Evolutionary conservation across 305 asterid species (phyloP).

Genomic region (Fraxinus xanthoxyloides): DNA sequence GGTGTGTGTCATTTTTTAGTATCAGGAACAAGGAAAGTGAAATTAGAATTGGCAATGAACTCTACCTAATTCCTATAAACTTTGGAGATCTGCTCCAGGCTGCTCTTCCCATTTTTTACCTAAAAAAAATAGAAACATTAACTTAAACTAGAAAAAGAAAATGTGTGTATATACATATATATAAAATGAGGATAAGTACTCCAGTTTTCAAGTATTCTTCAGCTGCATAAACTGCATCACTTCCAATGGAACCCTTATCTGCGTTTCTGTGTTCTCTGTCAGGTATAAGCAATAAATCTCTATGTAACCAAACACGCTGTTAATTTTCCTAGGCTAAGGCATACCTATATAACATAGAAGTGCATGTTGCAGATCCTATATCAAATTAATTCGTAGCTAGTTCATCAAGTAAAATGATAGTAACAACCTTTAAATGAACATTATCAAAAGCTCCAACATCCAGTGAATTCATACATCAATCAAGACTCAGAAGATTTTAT

Average conservation of each 20-base stretch:
- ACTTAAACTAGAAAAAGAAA: not conserved
- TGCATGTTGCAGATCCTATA: not conserved
- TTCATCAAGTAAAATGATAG: constrained; percentile 7
- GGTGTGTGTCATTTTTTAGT: not conserved
- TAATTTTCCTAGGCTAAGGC: constrained; percentile 17
- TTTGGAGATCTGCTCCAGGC: constrained; percentile 87
- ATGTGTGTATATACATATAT: not conserved
- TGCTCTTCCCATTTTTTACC: constrained; percentile 89
- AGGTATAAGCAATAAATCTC: not conserved
- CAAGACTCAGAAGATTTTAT: not conserved
- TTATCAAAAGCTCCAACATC: not conserved
- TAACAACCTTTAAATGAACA: constrained; percentile 1
- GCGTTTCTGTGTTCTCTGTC: constrained; percentile 28
- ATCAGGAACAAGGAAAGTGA: not conserved
- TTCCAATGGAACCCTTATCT: constrained; percentile 91
- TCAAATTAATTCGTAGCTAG: constrained; percentile 3
- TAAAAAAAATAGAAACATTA: constrained; percentile 19
- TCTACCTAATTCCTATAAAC: constrained; percentile 91
- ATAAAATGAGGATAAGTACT: constrained; percentile 28
- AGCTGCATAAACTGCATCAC: constrained; percentile 97
- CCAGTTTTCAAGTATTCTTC: constrained; percentile 80
- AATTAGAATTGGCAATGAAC: constrained; percentile 4
- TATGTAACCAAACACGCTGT: not conserved
- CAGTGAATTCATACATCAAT: not conserved
- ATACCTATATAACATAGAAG: constrained; percentile 43